Conservation (phyloP, 352 stramenopile genomes). For the Hyaloperonospora brassicae region DNA sequence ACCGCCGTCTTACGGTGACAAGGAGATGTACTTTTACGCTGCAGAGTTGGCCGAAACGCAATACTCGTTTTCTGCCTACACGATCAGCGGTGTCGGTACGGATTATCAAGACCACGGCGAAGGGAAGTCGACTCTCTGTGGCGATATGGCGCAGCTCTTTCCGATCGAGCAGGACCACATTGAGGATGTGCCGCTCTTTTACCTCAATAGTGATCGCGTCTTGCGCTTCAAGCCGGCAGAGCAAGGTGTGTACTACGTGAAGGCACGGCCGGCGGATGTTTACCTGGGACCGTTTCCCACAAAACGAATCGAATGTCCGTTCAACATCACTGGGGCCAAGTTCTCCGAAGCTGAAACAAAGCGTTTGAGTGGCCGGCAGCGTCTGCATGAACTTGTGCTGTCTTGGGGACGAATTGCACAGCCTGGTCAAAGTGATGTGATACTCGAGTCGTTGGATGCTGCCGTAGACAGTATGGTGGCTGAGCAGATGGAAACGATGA, state of each 20-base stretch:
- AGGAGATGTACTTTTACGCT: conserved; percentile 41
- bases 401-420: conserved; percentile 15
- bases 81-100: conserved; percentile 36
- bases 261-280: conserved; percentile 25
- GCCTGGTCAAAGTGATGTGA: not conserved
- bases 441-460: conserved; percentile 1
- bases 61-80: conserved; percentile 35
- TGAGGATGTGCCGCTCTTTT: conserved; percentile 32
- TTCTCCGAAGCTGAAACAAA: conserved; percentile 29
- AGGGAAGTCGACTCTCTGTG: conserved; percentile 38
- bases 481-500: conserved; percentile 18
- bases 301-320: conserved; percentile 31
- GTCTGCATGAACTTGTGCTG: conserved; percentile 22
- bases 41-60: conserved; percentile 38
- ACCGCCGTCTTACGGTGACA: conserved; percentile 38
- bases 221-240: conserved; percentile 28
- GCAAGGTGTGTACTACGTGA: conserved; percentile 34
- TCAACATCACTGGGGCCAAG: conserved; percentile 27
- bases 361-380: conserved; percentile 28
- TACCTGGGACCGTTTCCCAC: conserved; percentile 35
- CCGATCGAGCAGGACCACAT: conserved; percentile 25
- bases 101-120: conserved; percentile 19
- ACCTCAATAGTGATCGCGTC: conserved; percentile 54
- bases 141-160: conserved; percentile 44
- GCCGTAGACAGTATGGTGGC: conserved; percentile 9